Base-by-base conservation (phyloP, 1,139 yeast genomes). In the Yamadazyma triangularis region DNA sequence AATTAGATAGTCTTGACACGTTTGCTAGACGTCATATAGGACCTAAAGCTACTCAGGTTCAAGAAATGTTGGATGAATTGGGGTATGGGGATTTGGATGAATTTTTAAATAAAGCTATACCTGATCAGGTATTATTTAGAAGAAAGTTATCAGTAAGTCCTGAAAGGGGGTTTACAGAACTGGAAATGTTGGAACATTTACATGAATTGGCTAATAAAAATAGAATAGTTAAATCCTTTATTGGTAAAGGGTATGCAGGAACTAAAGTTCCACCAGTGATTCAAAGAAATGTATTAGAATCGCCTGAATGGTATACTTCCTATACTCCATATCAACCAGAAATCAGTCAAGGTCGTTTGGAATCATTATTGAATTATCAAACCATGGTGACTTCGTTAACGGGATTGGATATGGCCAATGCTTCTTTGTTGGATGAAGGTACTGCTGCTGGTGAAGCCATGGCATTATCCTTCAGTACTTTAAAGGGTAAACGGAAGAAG, bases 311-410 rank as follows among this genome's bases (percentile, higher is more conserved):
- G 98, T 91, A 91, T 65, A 91, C 98, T 23, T 86, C 96, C 0
- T 91, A 91, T 57, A 91, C 98, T 18, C 98, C 98, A 22, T 91
- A 91, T 56, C 98, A 91, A 63, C 96, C 98, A 2, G 98, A 91
- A 58, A 89, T 91, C 42, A 84, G 96, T 3, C 98, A 91, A 60
- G 98, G 98, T 33, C 78, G 98, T 50, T 72, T 91, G 48, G 95
- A 89, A 59, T 79, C 94, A 23, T 67, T 91, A 42, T 66, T 91
- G 44, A 91, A 91, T 60, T 91, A 75, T 64, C 98, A 91, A 62
- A 91, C 98, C 16, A 69, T 89, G 57, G 73, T 91, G 13, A 65
- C 88, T 26, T 95, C 93, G 35, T 70, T 91, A 47, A 91, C 98
- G 4, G 97, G 97, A 2, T 71, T 91, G 61, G 83, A 87, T 21